A percentile compares a stretch with the other conserved stretches of the same genome.
These are phyloP conservation scores for Arthonia radiata DNA, from an alignment of 495 filamentous ascomycete species.

Conservation along the genomic window DNA sequence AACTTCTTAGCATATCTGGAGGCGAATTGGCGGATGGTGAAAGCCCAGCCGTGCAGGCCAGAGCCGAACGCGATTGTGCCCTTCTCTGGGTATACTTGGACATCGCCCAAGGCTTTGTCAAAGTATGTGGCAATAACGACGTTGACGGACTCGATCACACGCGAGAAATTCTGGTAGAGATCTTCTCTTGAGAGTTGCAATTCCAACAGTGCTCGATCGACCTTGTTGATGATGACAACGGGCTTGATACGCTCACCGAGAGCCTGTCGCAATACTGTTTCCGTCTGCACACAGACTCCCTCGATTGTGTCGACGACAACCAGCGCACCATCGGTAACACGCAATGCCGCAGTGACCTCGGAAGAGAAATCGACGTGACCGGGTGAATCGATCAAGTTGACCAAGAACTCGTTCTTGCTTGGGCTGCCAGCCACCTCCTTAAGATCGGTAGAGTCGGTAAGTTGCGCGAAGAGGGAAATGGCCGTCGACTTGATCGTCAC, in stretches of 20 bases:
- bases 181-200: slow-evolving; percentile 97
- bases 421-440: slow-evolving; percentile 86
- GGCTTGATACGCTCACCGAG: slow-evolving; percentile 99
- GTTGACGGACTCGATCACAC: slow-evolving; percentile 99
- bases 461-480: slow-evolving; percentile 86
- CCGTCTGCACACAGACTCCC: slow-evolving; percentile 98
- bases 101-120: slow-evolving; percentile 90
- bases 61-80: slow-evolving; percentile 98
- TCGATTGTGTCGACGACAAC: slow-evolving; percentile 99
- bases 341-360: slow-evolving; percentile 96
- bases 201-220: slow-evolving; percentile 96
- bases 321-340: slow-evolving; percentile 97
- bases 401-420: slow-evolving; percentile 86
- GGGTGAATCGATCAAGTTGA: slow-evolving; percentile 99
- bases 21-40: slow-evolving; percentile 97
- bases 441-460: slow-evolving; percentile 60
- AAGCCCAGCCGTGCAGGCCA: slow-evolving; percentile 99
- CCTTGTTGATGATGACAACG: slow-evolving; percentile 98
- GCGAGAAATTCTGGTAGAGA: slow-evolving; percentile 96
- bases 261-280: slow-evolving; percentile 97
- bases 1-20: slow-evolving; percentile 97
- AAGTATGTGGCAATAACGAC: slow-evolving; percentile 98
- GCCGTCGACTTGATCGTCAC: slow-evolving; percentile 99
- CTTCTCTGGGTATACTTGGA: slow-evolving; percentile 89
- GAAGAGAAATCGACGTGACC: slow-evolving; percentile 99